Evolutionary conservation across 1,284 basidiomycete species (phyloP), one percentile per base, ranked within the genome.

Genomic region (Tylopilus orsonianus): DNA sequence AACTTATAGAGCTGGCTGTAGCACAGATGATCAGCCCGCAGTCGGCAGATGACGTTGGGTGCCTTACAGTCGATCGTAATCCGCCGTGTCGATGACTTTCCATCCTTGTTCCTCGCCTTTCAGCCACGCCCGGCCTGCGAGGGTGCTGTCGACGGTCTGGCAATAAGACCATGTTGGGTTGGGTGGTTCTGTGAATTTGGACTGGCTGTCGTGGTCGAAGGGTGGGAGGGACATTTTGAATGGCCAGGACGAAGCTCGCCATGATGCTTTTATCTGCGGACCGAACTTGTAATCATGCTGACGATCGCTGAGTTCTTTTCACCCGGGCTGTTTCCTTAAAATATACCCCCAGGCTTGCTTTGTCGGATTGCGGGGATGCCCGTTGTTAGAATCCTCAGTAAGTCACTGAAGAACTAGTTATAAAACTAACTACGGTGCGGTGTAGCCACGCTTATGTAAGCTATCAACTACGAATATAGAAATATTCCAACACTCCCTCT

Each of bases 151-250:
- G 10, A 82, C 61, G 16, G 67, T 71, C 49, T 81, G 71, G 0
- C 85, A 81, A 47, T 72, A 78, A 6, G 71, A 69, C 79, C 83
- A 91, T 0, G 66, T 57, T 0, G 83, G 79, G 56, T 83, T 74
- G 0, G 85, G 83, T 2, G 73, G 58, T 43, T 79, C 72, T 0
- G 77, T 80, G 55, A 64, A 72, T 49, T 34, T 46, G 37, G 50
- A 8, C 22, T 52, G 42, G 5, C 14, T 8, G 16, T 13, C 27
- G 34, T 43, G 37, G 41, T 59, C 52, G 22, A 66, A 65, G 2
- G 56, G 54, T 13, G 62, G 54, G 9, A 64, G 29, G 2, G 62
- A 64, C 62, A 65, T 62, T 12, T 32, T 34, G 32, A 27, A 36
- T 22, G 30, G 33, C 16, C 7, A 39, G 8, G n/a, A 18, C 32